phyloP scores from a whole-genome alignment of 331 rosid species.

The Rhamnella rubrinervis region DNA sequence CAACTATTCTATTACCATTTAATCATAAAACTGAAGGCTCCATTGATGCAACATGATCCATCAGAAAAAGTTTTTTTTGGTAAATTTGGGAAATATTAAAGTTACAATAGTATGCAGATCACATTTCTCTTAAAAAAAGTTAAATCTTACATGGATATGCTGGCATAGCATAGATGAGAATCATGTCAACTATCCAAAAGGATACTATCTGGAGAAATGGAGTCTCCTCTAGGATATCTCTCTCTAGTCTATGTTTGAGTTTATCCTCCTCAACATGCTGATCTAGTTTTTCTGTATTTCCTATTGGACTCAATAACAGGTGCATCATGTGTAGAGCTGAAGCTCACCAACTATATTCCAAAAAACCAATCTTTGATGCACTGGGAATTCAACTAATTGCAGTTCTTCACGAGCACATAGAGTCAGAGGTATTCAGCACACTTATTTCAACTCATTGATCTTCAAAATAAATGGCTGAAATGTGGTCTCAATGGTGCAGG shows the following conservation, averaged over 20 bases:
- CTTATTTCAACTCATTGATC: slow-evolving; percentile 14
- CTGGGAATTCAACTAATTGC: slow-evolving; percentile 79
- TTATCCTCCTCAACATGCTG: slow-evolving; percentile 6
- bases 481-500: slow-evolving; percentile 38
- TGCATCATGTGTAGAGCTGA: slow-evolving; percentile 98
- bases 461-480: slow-evolving; percentile 20
- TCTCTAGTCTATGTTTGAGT: not conserved
- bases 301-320: slow-evolving; percentile 50
- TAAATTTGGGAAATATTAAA: too few species aligned
- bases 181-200: not conserved
- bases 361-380: slow-evolving; percentile 80
- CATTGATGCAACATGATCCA: not conserved
- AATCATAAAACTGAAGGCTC: not conserved
- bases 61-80: not conserved
- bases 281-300: slow-evolving; percentile 9
- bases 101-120: too few species aligned
- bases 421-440: slow-evolving; percentile 60
- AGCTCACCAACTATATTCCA: slow-evolving; percentile 79
- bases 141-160: not conserved
- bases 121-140: too few species aligned
- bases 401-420: slow-evolving; percentile 76
- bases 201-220: not conserved
- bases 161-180: not conserved
- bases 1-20: slow-evolving; percentile 6
- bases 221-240: not conserved